Percentiles rank a stretch among this genome's conserved stretches.
These are phyloP conservation scores for Limnanthes douglasii DNA, from an alignment of 345 rosid genomes.

Conservation along the genomic window DNA sequence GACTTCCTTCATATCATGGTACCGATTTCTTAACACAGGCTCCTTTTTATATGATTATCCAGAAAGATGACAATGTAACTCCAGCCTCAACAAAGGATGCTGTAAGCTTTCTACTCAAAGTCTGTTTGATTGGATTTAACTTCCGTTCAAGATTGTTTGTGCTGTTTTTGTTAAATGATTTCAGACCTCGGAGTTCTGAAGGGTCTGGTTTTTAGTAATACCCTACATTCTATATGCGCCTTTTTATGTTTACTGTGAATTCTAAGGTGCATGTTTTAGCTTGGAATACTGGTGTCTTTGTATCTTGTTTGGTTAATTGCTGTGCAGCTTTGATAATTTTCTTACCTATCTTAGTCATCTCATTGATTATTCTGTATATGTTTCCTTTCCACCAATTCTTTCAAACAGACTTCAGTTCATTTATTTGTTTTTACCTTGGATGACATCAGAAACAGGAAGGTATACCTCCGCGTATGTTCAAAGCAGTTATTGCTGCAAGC, in stretches of 20 bases:
- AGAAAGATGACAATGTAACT: slow-evolving; percentile 33
- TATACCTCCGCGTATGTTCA: slow-evolving; percentile 93
- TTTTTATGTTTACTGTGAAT: neutral
- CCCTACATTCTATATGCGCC: neutral
- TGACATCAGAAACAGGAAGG: slow-evolving; percentile 77
- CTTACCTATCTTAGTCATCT: neutral
- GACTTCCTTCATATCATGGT: slow-evolving; percentile 1
- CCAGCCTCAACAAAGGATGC: slow-evolving; percentile 15
- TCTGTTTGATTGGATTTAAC: too few species aligned
- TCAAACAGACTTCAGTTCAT: neutral
- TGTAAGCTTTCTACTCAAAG: slow-evolving; percentile 23
- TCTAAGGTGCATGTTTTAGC: slow-evolving; percentile 2
- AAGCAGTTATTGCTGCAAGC: slow-evolving; percentile 85
- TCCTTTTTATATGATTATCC: slow-evolving; percentile 12
- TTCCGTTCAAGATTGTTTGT: too few species aligned
- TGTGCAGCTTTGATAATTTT: too few species aligned
- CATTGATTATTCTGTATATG: neutral
- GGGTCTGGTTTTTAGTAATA: slow-evolving; percentile 1
- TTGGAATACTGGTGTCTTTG: slow-evolving; percentile 7
- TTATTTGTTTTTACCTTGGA: slow-evolving; percentile 1
- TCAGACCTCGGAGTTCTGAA: neutral
- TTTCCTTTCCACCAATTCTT: neutral
- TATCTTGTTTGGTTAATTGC: too few species aligned
- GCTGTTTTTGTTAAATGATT: slow-evolving; percentile 1
- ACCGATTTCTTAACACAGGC: too few species aligned